Base-by-base conservation (phyloP, 495 filamentous ascomycete genomes). In the Rhypophila decipiens region DNA sequence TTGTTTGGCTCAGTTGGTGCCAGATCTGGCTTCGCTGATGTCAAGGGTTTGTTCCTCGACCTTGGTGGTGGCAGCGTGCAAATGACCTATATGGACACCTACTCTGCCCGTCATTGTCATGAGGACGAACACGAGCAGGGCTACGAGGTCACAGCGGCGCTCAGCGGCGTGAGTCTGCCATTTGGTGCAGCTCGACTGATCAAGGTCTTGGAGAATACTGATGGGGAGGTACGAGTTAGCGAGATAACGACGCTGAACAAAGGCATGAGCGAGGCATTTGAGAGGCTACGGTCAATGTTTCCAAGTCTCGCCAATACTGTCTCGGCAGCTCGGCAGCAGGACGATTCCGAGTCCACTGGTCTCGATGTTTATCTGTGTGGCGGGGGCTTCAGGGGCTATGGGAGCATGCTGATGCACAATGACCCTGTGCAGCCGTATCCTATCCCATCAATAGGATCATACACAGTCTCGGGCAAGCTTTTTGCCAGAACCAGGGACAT, bases 21-120 rank as follows among this genome's bases (percentile, higher is more conserved):
- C 18, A 82, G 88, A 23, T 89, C 86, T 51, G 84, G 83, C 10
- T 84, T 90, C 43, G 67, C 68, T 7, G 59, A 75, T 23, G 65
- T 71, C 12, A 57, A 72, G 22, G 81, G 88, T 0, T 66, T 96
- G 18, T 85, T 91, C 18, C 85, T 96, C 65, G 90, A 96, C 59
- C 76, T 96, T 0, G 90, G 90, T 2, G 90, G 90, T 2, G 90
- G 90, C 1, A 94, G 88, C 54, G 87, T 88, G 44, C 90, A 96
- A 67, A 82, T 96, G 69, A 88, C 86, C 5, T 95, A 88, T 76
- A 74, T 95, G 59, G 70, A 82, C 40, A 80, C 83, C 1, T 79
- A 55, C 57, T 73, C 15, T 53, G 61, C 20, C 17, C 49, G 46
- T 20, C 18, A 34, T 20, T 7, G 71, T 68, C 0, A 60, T 72